Evolutionary conservation across 495 filamentous ascomycete species (phyloP).

Genomic region (Aspergillus avenaceus): DNA sequence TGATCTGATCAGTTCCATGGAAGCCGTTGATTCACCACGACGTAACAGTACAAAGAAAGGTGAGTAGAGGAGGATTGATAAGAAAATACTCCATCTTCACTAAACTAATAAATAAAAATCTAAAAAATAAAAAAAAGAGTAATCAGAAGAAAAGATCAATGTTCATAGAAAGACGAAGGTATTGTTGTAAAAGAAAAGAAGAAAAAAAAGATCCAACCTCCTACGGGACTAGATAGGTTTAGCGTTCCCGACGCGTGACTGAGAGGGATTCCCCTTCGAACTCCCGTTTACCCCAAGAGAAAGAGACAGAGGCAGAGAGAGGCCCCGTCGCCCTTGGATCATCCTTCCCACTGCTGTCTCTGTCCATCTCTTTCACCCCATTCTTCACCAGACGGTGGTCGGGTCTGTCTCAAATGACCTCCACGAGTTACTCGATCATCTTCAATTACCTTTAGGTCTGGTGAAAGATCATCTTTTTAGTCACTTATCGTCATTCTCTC

Average conservation of each 20-base stretch:
- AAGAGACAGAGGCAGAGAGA: too few relatives aligned
- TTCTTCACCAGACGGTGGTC: constrained; percentile 24
- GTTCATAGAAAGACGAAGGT: neutral
- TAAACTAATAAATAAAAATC: neutral
- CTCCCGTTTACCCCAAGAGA: constrained; percentile 23
- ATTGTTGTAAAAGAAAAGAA: too few relatives aligned
- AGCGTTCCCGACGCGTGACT: constrained; percentile 46
- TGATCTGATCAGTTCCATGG: neutral
- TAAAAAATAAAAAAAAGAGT: neutral
- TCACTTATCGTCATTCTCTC: constrained; percentile 8
- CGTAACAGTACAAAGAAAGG: neutral
- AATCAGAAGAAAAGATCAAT: neutral
- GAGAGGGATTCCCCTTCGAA: constrained; percentile 28
- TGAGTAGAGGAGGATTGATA: neutral
- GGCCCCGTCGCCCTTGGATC: constrained; percentile 23
- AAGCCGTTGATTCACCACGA: neutral
- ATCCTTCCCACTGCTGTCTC: constrained; percentile 15
- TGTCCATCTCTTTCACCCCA: constrained; percentile 15
- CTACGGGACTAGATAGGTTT: constrained; percentile 22
- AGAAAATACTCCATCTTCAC: too few relatives aligned
- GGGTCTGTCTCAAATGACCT: constrained; percentile 24
- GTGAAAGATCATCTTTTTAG: constrained; percentile 14
- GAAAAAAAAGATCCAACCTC: constrained; percentile 13
- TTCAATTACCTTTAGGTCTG: constrained; percentile 15
- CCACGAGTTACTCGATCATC: constrained; percentile 10